Conservation (phyloP, 345 rosid species). For the Combretum micranthum region DNA sequence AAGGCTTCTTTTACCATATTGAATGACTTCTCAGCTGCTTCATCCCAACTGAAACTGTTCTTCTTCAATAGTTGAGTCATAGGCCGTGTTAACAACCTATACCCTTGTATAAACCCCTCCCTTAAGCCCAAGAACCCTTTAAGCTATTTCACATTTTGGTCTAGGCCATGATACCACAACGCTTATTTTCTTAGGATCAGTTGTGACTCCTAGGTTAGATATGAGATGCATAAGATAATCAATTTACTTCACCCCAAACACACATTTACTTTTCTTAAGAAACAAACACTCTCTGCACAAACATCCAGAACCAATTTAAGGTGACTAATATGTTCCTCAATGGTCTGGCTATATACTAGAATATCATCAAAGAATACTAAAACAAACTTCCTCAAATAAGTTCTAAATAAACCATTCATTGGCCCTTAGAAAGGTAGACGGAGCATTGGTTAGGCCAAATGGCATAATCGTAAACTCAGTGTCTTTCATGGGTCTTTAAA, state of each 20-base stretch:
- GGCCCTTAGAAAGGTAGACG: not conserved
- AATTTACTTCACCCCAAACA: not conserved
- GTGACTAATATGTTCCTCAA: not conserved
- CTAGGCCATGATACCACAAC: not conserved
- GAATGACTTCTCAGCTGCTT: no score
- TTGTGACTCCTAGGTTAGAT: not conserved
- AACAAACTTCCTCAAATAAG: not conserved
- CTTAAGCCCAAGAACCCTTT: not conserved
- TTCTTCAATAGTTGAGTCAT: no score
- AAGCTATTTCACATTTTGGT: not conserved
- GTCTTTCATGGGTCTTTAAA: not conserved
- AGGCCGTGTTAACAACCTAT: no score
- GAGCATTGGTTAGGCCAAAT: not conserved
- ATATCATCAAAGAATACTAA: not conserved
- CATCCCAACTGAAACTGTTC: no score
- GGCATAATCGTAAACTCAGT: not conserved
- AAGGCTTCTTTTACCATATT: no score
- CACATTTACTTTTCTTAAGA: not conserved
- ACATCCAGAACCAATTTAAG: not conserved
- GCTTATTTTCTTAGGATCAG: not conserved
- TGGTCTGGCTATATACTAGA: not conserved
- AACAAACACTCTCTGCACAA: not conserved
- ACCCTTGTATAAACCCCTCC: not conserved
- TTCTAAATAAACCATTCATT: not conserved
- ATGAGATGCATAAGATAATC: not conserved